Conservation (phyloP, 1,139 yeast genomes). For the Meyerozyma athensensis region DNA sequence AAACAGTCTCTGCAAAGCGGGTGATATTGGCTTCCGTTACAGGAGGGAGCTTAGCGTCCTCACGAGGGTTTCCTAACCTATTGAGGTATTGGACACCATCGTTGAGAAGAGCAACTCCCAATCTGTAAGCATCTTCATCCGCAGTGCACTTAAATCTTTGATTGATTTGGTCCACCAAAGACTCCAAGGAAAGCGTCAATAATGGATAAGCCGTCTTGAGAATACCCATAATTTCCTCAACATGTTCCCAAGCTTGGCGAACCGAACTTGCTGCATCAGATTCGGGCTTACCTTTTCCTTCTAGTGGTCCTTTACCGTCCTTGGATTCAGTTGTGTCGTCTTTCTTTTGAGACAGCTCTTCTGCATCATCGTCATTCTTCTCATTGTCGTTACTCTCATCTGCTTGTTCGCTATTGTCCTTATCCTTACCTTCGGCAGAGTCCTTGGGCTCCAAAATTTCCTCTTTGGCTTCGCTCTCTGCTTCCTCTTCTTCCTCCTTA, state of each 20-base stretch:
- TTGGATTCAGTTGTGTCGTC: too few relatives aligned
- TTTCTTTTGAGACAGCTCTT: slow-evolving; percentile 1
- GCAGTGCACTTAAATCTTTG: slow-evolving; percentile 92
- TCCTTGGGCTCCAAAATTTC: slow-evolving; percentile 4
- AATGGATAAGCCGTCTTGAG: slow-evolving; percentile 95
- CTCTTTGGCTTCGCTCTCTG: slow-evolving; percentile 6
- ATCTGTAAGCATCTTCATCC: slow-evolving; percentile 93
- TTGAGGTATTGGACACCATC: slow-evolving; percentile 90
- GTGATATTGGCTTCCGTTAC: slow-evolving; percentile 88
- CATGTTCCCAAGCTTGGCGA: slow-evolving; percentile 89
- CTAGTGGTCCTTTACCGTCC: neutral
- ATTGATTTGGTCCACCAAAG: slow-evolving; percentile 90
- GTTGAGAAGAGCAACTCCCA: slow-evolving; percentile 85
- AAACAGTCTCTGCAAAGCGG: slow-evolving; percentile 86
- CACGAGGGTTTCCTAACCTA: slow-evolving; percentile 80
- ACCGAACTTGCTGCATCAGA: slow-evolving; percentile 6
- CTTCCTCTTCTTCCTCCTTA: slow-evolving; percentile 8
- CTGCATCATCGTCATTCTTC: slow-evolving; percentile 5
- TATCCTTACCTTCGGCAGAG: slow-evolving; percentile 4
- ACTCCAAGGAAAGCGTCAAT: slow-evolving; percentile 86
- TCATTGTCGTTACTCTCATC: slow-evolving; percentile 6
- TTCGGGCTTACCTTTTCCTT: neutral
- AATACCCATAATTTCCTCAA: slow-evolving; percentile 92
- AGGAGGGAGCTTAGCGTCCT: slow-evolving; percentile 83
- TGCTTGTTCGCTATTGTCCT: slow-evolving; percentile 1